Conservation (phyloP, 306 rosid genomes). For the Vigna mungo region DNA sequence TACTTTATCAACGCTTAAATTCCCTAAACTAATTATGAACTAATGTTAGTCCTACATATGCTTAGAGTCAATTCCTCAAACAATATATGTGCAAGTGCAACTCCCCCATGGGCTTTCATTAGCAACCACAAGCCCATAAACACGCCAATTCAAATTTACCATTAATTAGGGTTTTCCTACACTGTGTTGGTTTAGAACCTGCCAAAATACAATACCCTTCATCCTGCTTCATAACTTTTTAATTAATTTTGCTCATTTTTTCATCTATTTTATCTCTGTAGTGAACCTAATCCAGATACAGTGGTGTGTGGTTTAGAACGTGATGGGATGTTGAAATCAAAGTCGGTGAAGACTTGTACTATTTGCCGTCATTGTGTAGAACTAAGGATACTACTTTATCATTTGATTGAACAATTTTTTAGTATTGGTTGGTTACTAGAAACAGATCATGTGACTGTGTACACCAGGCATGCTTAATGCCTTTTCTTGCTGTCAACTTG, state of each 20-base stretch:
- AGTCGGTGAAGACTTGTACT: constrained; percentile 37
- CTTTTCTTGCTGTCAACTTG: constrained; percentile 22
- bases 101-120: constrained; percentile 40
- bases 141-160: not conserved
- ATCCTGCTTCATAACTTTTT: not conserved
- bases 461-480: not conserved
- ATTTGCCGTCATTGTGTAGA: constrained; percentile 20
- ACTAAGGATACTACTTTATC: not conserved
- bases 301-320: too few relatives aligned
- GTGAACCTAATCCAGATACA: too few relatives aligned
- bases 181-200: not conserved
- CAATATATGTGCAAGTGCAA: not conserved
- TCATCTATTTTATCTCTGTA: not conserved
- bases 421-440: not conserved
- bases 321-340: constrained; percentile 48
- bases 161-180: not conserved
- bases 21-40: constrained; percentile 48
- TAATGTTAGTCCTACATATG: constrained; percentile 44
- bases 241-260: not conserved
- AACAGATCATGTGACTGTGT: constrained; percentile 16
- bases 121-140: constrained; percentile 37
- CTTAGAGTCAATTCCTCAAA: constrained; percentile 32
- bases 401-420: not conserved
- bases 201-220: not conserved
- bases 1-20: constrained; percentile 37